phyloP scores from a whole-genome alignment of 768 basidiomycete species.

The Steccherinum ochraceum region DNA sequence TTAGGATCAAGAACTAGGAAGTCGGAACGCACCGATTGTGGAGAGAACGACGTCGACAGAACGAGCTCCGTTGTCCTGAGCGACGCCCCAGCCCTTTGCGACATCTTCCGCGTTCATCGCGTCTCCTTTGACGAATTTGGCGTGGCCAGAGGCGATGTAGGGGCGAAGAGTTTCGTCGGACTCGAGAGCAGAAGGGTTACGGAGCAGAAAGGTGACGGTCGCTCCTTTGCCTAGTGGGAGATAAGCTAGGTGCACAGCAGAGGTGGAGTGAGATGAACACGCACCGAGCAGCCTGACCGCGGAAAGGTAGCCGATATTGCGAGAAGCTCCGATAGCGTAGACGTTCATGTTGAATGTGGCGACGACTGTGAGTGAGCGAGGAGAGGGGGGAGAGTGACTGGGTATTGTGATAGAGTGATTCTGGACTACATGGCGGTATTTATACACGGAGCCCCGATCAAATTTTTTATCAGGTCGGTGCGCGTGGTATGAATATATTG shows the following conservation, averaged over 20 bases:
- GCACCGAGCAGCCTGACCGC: conserved; percentile 25
- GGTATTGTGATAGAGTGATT: too few species aligned
- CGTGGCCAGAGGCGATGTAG: conserved; percentile 45
- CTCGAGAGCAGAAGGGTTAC: conserved; percentile 47
- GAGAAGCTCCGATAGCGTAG: conserved; percentile 31
- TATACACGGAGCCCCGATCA: too few species aligned
- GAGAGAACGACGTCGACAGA: conserved; percentile 52
- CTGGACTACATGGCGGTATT: too few species aligned
- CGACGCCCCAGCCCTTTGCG: conserved; percentile 41
- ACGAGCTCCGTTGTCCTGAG: conserved; percentile 14
- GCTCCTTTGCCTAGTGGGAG: conserved; percentile 44
- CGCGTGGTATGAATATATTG: too few species aligned
- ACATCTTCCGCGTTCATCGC: conserved; percentile 49
- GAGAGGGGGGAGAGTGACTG: too few species aligned
- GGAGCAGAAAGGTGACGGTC: conserved; percentile 58
- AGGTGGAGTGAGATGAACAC: conserved; percentile 3
- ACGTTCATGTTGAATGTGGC: conserved; percentile 24
- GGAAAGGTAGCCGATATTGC: conserved; percentile 33
- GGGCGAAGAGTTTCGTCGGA: conserved; percentile 44
- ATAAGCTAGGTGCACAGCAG: background rate
- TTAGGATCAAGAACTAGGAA: too few species aligned
- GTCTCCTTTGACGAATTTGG: conserved; percentile 53
- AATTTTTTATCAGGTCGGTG: too few species aligned
- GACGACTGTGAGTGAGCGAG: background rate
- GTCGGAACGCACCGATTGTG: conserved; percentile 46